phyloP scores from a whole-genome alignment of 169 alveolate species.

The Eimeria acervulina region DNA sequence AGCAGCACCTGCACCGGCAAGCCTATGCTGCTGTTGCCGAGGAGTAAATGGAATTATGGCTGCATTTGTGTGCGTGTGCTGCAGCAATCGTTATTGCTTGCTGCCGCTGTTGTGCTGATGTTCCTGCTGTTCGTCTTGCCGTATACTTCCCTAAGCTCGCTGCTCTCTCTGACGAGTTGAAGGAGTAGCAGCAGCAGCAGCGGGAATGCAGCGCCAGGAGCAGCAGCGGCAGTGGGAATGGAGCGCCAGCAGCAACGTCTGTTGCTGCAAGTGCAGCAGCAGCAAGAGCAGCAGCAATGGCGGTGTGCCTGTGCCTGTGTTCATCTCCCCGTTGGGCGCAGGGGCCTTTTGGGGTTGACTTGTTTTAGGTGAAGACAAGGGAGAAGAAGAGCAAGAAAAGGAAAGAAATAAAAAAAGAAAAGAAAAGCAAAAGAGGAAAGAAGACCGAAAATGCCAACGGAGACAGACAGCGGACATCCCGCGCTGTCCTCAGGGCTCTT shows the following conservation, averaged over 20 bases:
- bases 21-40: neutral
- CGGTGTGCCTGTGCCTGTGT: too few relatives aligned
- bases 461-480: too few relatives aligned
- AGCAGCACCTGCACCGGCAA: neutral
- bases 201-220: neutral
- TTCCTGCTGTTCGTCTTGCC: slow-evolving; percentile 62
- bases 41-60: too few relatives aligned
- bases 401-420: too few relatives aligned
- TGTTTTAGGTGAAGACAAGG: too few relatives aligned
- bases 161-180: slow-evolving; percentile 24
- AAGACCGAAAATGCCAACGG: too few relatives aligned
- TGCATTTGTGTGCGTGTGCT: neutral
- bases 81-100: slow-evolving; percentile 62
- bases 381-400: too few relatives aligned
- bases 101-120: slow-evolving; percentile 55
- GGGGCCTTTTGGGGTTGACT: too few relatives aligned
- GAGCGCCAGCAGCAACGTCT: neutral
- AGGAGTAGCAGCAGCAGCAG: neutral
- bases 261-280: neutral
- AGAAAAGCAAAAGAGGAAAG: too few relatives aligned
- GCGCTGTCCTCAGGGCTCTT: too few relatives aligned
- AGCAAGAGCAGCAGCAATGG: too few relatives aligned
- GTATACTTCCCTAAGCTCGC: slow-evolving; percentile 49
- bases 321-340: too few relatives aligned
- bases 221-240: neutral